Evolutionary conservation across 2,329 filamentous ascomycete species (phyloP), one percentile per base, ranked within the genome.

Genomic region (Sporothrix humicola): DNA sequence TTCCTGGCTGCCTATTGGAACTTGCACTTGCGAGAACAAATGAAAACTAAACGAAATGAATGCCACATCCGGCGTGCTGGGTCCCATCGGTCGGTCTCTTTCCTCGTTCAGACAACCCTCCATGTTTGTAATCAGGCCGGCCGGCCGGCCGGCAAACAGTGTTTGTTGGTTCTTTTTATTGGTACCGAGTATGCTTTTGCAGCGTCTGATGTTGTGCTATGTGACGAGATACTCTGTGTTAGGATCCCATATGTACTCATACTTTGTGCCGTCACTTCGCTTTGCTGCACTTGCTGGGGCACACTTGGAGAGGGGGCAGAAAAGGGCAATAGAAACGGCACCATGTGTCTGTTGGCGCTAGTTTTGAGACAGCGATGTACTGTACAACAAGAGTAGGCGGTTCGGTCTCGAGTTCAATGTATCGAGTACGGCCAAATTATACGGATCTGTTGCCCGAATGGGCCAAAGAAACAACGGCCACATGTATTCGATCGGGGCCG

Each of bases 51-150:
- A 50, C 20, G 46, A 37, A 48, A 68, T 48, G 44, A 68, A 68
- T 68, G 65, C 65, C 65, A 52, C 46, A 68, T 68, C 65, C 46
- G 65, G 65, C 46, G 65, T 68, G 65, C 23, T 52, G 65, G 65
- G 65, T 48, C 48, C 15, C 12, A 10, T 20, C 37, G 13, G 15
- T 37, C 37, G 8, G 8, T 37, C 59, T 46, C 15, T 46, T 63
- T 46, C 37, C 59, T 63, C 59, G 56, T 59, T 59, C 56, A 37
- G 56, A 37, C 26, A 26, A 17, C 56, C 61, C 26, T n/a, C 42
- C 20, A 26, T 44, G 61, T 26, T 48, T 23, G 42, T 48, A 48
- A 23, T 66, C 42, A 66, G 12, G 42, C n/a, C n/a, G 61, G 42
- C n/a, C n/a, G 61, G 20, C 42, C 20, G 20, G 61, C 61, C 42